Conservation (phyloP, 352 stramenopile species). For the Pythium aphanidermatum region DNA sequence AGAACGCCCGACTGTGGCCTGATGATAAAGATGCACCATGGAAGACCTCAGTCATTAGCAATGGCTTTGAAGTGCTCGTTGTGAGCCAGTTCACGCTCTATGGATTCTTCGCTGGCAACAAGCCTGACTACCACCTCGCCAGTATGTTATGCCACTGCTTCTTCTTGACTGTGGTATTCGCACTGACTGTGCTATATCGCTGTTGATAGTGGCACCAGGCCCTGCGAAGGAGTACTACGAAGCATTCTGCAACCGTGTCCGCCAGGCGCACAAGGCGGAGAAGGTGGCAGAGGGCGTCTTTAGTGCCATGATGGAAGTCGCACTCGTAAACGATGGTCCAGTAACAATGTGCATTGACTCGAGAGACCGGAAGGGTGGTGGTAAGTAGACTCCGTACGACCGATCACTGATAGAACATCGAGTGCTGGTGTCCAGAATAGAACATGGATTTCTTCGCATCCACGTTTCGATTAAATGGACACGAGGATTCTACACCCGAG, state of each 20-base stretch:
- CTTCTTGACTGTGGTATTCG: background rate
- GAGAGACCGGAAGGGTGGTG: constrained; percentile 54
- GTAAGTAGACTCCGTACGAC: constrained; percentile 44
- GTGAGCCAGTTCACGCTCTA: constrained; percentile 87
- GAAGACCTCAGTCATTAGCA: constrained; percentile 60
- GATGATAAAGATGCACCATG: constrained; percentile 45
- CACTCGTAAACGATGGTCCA: constrained; percentile 78
- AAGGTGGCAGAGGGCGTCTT: constrained; percentile 80
- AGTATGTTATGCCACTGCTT: constrained; percentile 33
- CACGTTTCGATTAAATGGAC: too few relatives aligned
- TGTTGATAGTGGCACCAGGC: constrained; percentile 43
- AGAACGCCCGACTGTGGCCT: constrained; percentile 81
- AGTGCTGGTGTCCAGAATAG: too few relatives aligned
- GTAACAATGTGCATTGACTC: constrained; percentile 85
- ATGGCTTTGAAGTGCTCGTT: constrained; percentile 73
- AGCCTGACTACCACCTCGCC: constrained; percentile 80
- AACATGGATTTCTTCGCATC: too few relatives aligned
- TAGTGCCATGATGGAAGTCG: constrained; percentile 83
- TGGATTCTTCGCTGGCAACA: constrained; percentile 78
- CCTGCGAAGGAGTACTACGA: constrained; percentile 74
- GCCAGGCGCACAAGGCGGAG: constrained; percentile 41
- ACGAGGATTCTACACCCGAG: too few relatives aligned
- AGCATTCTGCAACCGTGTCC: constrained; percentile 61
- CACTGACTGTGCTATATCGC: background rate
- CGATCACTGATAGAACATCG: too few relatives aligned